These are phyloP conservation scores for Phytopythium cucurbitacearum DNA, from an alignment of 352 stramenopile genomes.

Conservation along the genomic window DNA sequence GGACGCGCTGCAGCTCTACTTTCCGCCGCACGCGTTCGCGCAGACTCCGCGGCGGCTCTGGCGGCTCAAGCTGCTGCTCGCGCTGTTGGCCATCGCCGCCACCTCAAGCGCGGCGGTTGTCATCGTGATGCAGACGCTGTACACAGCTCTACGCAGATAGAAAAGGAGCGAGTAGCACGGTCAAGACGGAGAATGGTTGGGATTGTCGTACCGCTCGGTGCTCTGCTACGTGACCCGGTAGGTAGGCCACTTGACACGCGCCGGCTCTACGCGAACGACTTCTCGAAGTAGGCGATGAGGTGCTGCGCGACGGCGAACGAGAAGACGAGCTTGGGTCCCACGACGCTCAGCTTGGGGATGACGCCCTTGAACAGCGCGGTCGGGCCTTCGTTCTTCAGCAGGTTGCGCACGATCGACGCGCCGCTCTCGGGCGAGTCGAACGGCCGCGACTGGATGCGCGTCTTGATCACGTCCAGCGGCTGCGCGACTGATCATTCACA, in stretches of 20 bases:
- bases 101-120: conserved; percentile 5
- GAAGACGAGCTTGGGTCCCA: conserved; percentile 96
- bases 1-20: conserved; percentile 64
- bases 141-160: too few species aligned
- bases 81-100: conserved; percentile 30
- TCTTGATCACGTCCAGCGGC: conserved; percentile 96
- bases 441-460: conserved; percentile 89
- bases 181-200: too few species aligned
- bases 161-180: too few species aligned
- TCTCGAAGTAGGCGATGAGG: conserved; percentile 93
- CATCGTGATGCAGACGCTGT: conserved; percentile 9
- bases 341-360: conserved; percentile 93
- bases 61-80: conserved; percentile 61
- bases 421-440: conserved; percentile 94
- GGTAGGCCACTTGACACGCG: too few species aligned
- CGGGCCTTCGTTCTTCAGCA: conserved; percentile 91
- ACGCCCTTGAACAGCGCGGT: conserved; percentile 94
- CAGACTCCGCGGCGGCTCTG: conserved; percentile 52
- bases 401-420: conserved; percentile 87
- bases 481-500: conserved; percentile 65
- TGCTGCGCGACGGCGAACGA: conserved; percentile 95
- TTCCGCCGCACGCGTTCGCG: conserved; percentile 54
- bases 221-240: too few species aligned
- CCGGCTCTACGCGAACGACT: conserved; percentile 34
- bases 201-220: too few species aligned